Base-by-base conservation (phyloP, 164 flowering plant genomes). In the Magnolia officinalis region DNA sequence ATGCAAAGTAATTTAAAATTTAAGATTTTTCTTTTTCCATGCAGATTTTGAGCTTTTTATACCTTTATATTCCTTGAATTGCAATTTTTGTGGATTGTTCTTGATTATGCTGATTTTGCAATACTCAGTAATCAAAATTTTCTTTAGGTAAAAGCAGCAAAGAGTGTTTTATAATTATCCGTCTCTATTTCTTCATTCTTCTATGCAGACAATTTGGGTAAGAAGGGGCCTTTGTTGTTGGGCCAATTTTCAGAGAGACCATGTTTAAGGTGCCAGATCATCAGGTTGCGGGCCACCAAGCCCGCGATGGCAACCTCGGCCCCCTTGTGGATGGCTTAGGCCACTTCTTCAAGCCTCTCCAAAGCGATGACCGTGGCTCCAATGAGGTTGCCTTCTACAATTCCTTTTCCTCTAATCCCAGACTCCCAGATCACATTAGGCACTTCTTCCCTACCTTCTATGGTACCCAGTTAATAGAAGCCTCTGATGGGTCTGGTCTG, bases 211-310 rank as follows among this genome's bases (percentile, higher is more conserved):
- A 55, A 55, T 55, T 55, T 8, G 18, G 14, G 61, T 16, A 66
- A 23, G 23, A 24, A 66, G 69, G 14, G 11, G 16, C 31, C 24
- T 68, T 31, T 68, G 45, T 6, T 29, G 31, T 29, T 68, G 49
- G 18, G 16, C 7, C 49, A 14, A 68, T 24, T 68, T 70, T 70
- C 10, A 11, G 37, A 24, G n/a, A 59, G 52, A 8, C 74, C 63
- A 91, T 89, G 93, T 81, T 93, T 49, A 93, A 89, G 86, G 81
- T 80, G 67, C 98, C 98, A 31, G 89, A 87, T 63, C 91, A 93
- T 82, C 99, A 95, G 74, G 98, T 95, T 72, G 98, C 96, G 8
- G 99, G 98, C 18, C 99, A 95, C 82, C 81, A 74, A 69, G 97
- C 98, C 19, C 23, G 67, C 45, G 79, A 80, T 71, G 96, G 95